A percentile compares a stretch with the other conserved stretches of the same genome.
Evolutionary conservation across 202 grass and related monocot genomes (phyloP).

Genomic region (Brachypodium distachyon): DNA sequence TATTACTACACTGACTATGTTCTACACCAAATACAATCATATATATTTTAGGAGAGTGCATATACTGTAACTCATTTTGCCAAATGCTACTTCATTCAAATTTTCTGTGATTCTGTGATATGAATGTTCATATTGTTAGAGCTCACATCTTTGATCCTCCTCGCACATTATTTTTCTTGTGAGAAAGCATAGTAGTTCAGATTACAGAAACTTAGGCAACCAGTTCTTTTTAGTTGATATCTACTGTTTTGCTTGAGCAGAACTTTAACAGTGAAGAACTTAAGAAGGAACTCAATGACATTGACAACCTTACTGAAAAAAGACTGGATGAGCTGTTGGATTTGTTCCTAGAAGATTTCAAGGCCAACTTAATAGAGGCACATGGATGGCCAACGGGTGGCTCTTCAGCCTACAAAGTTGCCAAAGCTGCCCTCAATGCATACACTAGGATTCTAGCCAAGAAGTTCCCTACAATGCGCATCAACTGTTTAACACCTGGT

Average conservation of each 20-base stretch:
- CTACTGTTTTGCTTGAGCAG: constrained; percentile 18
- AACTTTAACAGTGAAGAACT: constrained; percentile 39
- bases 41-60: too few species aligned
- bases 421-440: constrained; percentile 48
- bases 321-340: constrained; percentile 34
- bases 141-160: background rate
- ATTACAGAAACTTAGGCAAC: background rate
- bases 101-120: too few species aligned
- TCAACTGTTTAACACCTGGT: constrained; percentile 56
- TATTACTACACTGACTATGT: background rate
- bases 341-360: constrained; percentile 55
- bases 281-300: constrained; percentile 28
- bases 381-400: constrained; percentile 42
- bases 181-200: background rate
- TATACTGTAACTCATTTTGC: too few species aligned
- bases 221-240: background rate
- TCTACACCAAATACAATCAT: too few species aligned
- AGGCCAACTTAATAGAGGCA: constrained; percentile 28
- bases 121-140: background rate
- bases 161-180: background rate
- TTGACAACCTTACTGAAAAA: constrained; percentile 37
- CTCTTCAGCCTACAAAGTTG: constrained; percentile 49
- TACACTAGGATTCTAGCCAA: constrained; percentile 66
- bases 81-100: too few species aligned
- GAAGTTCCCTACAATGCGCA: constrained; percentile 29